Conservation (phyloP, 2,329 filamentous ascomycete species). For the Aspergillus pseudoglaucus region DNA sequence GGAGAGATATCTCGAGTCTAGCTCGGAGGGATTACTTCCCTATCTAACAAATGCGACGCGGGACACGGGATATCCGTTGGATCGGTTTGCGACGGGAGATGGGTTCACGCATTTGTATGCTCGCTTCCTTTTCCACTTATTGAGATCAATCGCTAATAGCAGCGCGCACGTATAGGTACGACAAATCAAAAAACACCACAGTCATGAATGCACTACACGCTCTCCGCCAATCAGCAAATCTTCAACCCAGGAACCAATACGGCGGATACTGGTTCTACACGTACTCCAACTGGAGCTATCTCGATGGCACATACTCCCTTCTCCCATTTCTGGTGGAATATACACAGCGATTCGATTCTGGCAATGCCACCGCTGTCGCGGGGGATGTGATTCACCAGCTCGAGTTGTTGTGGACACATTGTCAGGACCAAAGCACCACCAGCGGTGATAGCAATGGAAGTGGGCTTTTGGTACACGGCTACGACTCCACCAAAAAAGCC, state of each 20-base stretch:
- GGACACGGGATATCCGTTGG: conserved; percentile 14
- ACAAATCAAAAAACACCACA: conserved; percentile 4
- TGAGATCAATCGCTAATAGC: background rate
- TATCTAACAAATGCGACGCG: conserved; percentile 13
- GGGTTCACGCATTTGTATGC: conserved; percentile 13
- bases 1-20: conserved; percentile 12
- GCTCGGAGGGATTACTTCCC: conserved; percentile 13
- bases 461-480: conserved; percentile 49
- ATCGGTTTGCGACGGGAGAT: conserved; percentile 14
- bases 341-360: conserved; percentile 30
- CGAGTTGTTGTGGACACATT: conserved; percentile 41
- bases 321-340: conserved; percentile 38
- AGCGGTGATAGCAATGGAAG: no score
- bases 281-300: conserved; percentile 49
- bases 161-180: conserved; percentile 5
- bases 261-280: conserved; percentile 19
- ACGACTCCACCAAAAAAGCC: conserved; percentile 44
- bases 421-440: conserved; percentile 28
- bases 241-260: conserved; percentile 12
- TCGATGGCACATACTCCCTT: conserved; percentile 49
- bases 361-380: conserved; percentile 25
- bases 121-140: background rate
- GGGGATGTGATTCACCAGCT: conserved; percentile 43
- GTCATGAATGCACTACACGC: conserved; percentile 11
- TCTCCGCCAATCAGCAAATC: conserved; percentile 13